These are phyloP conservation scores for Botrytis sinoallii DNA, from an alignment of 2,329 filamentous ascomycete genomes.

Conservation along the genomic window DNA sequence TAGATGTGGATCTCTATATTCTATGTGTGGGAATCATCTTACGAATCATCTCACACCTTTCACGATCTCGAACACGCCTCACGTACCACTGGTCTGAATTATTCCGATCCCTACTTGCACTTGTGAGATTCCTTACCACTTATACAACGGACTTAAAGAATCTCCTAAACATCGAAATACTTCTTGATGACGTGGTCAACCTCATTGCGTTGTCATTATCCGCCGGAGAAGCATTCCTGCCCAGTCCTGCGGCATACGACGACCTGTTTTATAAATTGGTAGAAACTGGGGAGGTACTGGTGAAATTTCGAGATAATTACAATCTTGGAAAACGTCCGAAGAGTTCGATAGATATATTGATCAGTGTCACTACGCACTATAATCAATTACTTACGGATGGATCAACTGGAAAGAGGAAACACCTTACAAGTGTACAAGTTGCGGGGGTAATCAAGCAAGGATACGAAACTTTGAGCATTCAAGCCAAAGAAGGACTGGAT, in stretches of 20 bases:
- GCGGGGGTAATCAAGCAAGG: constrained; percentile 92
- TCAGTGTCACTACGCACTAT: constrained; percentile 83
- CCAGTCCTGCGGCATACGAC: constrained; percentile 83
- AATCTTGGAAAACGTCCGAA: constrained; percentile 53
- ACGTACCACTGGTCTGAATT: constrained; percentile 93
- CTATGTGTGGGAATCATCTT: constrained; percentile 79
- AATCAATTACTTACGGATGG: constrained; percentile 70
- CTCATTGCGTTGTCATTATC: constrained; percentile 81
- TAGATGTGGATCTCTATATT: constrained; percentile 83
- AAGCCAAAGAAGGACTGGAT: constrained; percentile 81
- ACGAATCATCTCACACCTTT: constrained; percentile 79
- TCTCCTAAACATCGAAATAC: constrained; percentile 64
- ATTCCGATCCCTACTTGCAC: constrained; percentile 82
- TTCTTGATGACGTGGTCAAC: constrained; percentile 77
- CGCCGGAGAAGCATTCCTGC: constrained; percentile 85
- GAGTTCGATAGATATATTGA: constrained; percentile 78
- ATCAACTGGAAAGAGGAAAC: constrained; percentile 51
- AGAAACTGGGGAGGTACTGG: constrained; percentile 79
- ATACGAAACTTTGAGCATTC: constrained; percentile 91
- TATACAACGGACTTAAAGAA: constrained; percentile 76
- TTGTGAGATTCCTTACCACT: constrained; percentile 85
- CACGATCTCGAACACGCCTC: constrained; percentile 75
- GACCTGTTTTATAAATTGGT: constrained; percentile 98
- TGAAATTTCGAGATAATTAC: constrained; percentile 80
- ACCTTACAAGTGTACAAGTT: constrained; percentile 79